Evolutionary conservation across 2,329 filamentous ascomycete genomes (phyloP).

Genomic region (Pseudocercospora macadamiae): DNA sequence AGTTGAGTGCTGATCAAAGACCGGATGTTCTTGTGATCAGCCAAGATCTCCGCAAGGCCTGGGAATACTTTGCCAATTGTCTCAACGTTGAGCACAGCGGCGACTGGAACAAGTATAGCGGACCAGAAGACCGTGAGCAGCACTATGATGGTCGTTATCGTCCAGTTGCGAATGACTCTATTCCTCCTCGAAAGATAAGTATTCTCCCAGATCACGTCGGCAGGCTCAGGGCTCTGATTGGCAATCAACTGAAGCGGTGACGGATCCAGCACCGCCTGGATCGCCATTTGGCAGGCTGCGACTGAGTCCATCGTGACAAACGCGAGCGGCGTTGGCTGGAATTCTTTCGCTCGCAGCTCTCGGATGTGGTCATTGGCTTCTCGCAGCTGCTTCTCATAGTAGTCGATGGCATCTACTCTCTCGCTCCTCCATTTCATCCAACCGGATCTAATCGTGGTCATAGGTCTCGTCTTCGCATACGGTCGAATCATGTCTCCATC

Average conservation of each 20-base stretch:
- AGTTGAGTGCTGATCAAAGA: conserved; percentile 85
- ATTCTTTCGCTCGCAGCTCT: conserved; percentile 72
- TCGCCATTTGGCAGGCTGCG: conserved; percentile 88
- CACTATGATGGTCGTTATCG: conserved; percentile 79
- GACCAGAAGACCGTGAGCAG: conserved; percentile 88
- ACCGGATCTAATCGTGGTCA: conserved; percentile 76
- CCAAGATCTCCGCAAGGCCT: conserved; percentile 67
- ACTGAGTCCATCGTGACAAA: conserved; percentile 98
- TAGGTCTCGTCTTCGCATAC: conserved; percentile 61
- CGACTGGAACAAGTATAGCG: conserved; percentile 75
- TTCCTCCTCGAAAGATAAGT: conserved; percentile 78
- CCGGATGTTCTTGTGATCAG: conserved; percentile 68
- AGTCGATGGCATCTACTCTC: conserved; percentile 87
- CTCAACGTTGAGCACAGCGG: conserved; percentile 77
- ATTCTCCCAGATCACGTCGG: conserved; percentile 93
- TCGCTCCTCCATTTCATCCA: conserved; percentile 71
- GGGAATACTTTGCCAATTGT: conserved; percentile 76
- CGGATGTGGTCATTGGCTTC: conserved; percentile 75
- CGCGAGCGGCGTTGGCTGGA: conserved; percentile 77
- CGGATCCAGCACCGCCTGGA: conserved; percentile 91
- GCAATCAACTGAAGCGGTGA: conserved; percentile 83
- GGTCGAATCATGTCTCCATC: conserved; percentile 45
- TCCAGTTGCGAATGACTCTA: conserved; percentile 79
- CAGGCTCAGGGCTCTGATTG: conserved; percentile 81
- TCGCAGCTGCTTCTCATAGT: conserved; percentile 85